Evolutionary conservation across 78 protist genomes (phyloP).

Genomic region (Bodo saltans): DNA sequence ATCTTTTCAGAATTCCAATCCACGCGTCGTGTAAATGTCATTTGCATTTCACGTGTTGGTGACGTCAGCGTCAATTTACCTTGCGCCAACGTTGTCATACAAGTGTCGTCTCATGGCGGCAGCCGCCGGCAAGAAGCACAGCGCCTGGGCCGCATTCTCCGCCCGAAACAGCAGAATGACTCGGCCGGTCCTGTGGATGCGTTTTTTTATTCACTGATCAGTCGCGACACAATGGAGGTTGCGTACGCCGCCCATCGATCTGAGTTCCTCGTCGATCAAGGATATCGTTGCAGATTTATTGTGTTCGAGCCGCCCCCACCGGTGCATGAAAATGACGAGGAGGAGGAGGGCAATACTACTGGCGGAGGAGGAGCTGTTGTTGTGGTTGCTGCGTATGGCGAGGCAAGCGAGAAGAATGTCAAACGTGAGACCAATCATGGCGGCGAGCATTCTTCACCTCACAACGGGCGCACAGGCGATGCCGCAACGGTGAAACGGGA

Average conservation of each 20-base stretch:
- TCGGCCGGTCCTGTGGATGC: conserved; percentile 74
- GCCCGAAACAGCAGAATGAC: conserved; percentile 71
- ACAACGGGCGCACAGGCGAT: no score
- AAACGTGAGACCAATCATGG: no score
- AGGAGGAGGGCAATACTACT: background rate
- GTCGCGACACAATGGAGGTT: conserved; percentile 93
- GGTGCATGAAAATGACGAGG: background rate
- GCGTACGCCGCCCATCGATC: conserved; percentile 86
- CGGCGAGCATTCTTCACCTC: no score
- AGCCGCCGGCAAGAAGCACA: conserved; percentile 98
- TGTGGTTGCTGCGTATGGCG: no score
- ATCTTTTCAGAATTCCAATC: conserved; percentile 55
- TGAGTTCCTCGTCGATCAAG: conserved; percentile 94
- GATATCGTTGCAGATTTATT: conserved; percentile 65
- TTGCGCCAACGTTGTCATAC: conserved; percentile 92
- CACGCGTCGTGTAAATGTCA: conserved; percentile 26
- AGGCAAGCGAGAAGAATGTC: no score
- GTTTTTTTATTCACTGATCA: conserved; percentile 91
- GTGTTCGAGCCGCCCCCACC: background rate
- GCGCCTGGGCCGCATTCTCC: conserved; percentile 94
- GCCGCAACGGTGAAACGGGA: no score
- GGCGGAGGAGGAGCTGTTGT: background rate
- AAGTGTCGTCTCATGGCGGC: conserved; percentile 90
- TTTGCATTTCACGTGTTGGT: conserved; percentile 89
- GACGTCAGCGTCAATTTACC: conserved; percentile 96